Base-by-base conservation (phyloP, 805 yeast genomes). In the Jamesozyma hellenica region DNA sequence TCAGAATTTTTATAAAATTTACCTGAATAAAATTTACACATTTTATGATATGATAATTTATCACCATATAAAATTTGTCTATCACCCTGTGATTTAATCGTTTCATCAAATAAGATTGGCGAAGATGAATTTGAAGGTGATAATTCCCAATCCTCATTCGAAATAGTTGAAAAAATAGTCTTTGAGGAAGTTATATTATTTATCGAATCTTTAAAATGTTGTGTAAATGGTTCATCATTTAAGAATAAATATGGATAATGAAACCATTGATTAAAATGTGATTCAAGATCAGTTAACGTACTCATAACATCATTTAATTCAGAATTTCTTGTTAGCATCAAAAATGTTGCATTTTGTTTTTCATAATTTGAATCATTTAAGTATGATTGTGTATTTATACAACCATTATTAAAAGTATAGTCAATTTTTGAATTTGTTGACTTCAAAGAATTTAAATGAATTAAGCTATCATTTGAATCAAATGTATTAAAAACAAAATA, bases 21-120 rank as follows among this genome's bases (percentile, higher is more conserved):
- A 1, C 95, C 95, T 0, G 94, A 77, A 55, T 83, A 85, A 57
- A 79, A 88, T n/a, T 95, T 71, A 58, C 97, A 90, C 97, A 90
- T 90, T 54, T 82, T 81, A 59, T 90, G 96, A 56, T 90, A 92
- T 5, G 90, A 75, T 37, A 72, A 79, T 67, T 78, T 61, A 43
- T 76, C 79, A 0, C 96, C 97, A 58, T 92, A 88, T 73, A 84
- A 71, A 42, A 90, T 77, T n/a, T 67, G 66, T 21, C 27, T 25
- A n/a, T 36, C 30, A 28, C 30, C 30, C n/a, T 28, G 30, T 13
- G 11, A 6, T n/a, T 28, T 9, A 15, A 28, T 28, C 12, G 30
- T 13, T n/a, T 28, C 30, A 7, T 28, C 6, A n/a, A 28, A 14
- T 15, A 25, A 10, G n/a, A n/a, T n/a, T n/a, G n/a, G n/a, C n/a